These are phyloP conservation scores for Aspergillus sp. DNA, from an alignment of 2,329 filamentous ascomycete species.

Conservation along the genomic window DNA sequence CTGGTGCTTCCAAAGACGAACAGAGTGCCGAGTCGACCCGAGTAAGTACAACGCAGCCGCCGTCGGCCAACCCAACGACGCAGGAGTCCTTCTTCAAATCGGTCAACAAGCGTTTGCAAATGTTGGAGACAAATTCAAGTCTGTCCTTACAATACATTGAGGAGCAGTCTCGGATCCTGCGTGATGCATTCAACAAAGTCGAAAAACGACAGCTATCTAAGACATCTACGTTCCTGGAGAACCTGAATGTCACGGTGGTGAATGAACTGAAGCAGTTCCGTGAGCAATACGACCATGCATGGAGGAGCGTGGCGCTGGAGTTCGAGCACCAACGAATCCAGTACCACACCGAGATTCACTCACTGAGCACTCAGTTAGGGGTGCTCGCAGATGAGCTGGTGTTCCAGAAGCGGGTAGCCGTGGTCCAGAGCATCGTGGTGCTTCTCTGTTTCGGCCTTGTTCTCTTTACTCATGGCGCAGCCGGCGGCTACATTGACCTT, in stretches of 20 bases:
- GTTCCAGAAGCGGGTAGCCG: slow-evolving; percentile 84
- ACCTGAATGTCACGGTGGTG: slow-evolving; percentile 84
- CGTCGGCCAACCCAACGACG: slow-evolving; percentile 71
- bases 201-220: slow-evolving; percentile 86
- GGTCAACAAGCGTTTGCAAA: slow-evolving; percentile 85
- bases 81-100: slow-evolving; percentile 99
- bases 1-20: slow-evolving; percentile 32
- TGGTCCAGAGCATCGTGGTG: slow-evolving; percentile 84
- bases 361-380: slow-evolving; percentile 75
- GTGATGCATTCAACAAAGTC: slow-evolving; percentile 80
- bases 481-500: slow-evolving; percentile 46
- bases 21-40: slow-evolving; percentile 27
- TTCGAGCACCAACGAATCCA: slow-evolving; percentile 85
- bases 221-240: slow-evolving; percentile 75
- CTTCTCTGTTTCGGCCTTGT: slow-evolving; percentile 84
- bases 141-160: slow-evolving; percentile 94
- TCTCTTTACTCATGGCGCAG: slow-evolving; percentile 63
- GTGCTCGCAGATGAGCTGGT: slow-evolving; percentile 90
- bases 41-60: slow-evolving; percentile 47
- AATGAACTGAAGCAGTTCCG: slow-evolving; percentile 75
- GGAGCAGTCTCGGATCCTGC: slow-evolving; percentile 86
- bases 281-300: slow-evolving; percentile 90
- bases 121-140: slow-evolving; percentile 89
- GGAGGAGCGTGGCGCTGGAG: slow-evolving; percentile 92
- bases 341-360: slow-evolving; percentile 78